These are phyloP conservation scores for Coemansia sp. DNA, from an alignment of 371 early-diverging fungal species.

Conservation along the genomic window DNA sequence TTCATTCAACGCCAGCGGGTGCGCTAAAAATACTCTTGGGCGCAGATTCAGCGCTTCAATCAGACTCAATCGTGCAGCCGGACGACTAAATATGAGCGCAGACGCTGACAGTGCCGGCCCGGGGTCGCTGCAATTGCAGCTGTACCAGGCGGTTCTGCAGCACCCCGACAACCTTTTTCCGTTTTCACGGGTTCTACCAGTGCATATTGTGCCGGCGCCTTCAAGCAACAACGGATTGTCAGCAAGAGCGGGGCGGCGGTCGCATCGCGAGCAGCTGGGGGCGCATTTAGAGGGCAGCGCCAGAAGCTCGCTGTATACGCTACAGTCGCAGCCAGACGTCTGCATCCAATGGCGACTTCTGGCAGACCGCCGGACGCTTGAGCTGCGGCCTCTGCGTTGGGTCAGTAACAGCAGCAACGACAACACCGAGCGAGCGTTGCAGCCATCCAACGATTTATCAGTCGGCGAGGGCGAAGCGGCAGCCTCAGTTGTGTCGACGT, in stretches of 20 bases:
- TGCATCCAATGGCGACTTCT: slow-evolving; percentile 49
- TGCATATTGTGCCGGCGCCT: slow-evolving; percentile 40
- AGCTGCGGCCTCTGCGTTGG: slow-evolving; percentile 46
- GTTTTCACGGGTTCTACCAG: slow-evolving; percentile 21
- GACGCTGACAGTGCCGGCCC: slow-evolving; percentile 1
- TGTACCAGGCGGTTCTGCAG: slow-evolving; percentile 41
- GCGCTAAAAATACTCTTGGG: not conserved
- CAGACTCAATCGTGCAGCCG: not conserved
- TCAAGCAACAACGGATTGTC: not conserved
- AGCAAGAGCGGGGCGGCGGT: not conserved
- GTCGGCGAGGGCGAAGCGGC: slow-evolving; percentile 4
- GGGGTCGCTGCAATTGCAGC: slow-evolving; percentile 20
- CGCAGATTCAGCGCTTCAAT: not conserved
- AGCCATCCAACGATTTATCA: not conserved
- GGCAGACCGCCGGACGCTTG: slow-evolving; percentile 31
- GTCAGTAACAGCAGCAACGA: slow-evolving; percentile 4
- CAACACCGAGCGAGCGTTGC: not conserved
- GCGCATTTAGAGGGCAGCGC: slow-evolving; percentile 28
- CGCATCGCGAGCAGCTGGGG: slow-evolving; percentile 24
- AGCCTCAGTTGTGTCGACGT: slow-evolving; percentile 29
- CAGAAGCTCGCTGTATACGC: slow-evolving; percentile 29
- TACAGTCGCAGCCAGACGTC: slow-evolving; percentile 39
- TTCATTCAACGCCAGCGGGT: not conserved
- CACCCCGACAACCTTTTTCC: slow-evolving; percentile 46
- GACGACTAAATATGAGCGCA: slow-evolving; percentile 6